Evolutionary conservation across 768 basidiomycete genomes (phyloP).

Genomic region (Lactifluus echinatus): DNA sequence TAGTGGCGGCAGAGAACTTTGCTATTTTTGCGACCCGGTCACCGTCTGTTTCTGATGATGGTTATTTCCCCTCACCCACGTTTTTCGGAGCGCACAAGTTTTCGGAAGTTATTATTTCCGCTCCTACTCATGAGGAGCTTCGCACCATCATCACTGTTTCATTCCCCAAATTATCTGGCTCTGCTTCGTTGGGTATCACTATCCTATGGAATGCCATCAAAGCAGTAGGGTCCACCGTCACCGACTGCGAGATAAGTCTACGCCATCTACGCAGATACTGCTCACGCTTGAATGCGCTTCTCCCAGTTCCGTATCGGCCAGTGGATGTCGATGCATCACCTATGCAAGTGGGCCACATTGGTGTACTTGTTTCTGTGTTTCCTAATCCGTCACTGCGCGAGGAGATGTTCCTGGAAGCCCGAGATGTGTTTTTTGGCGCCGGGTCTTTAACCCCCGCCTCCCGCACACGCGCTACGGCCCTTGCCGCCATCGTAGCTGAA

Average conservation of each 20-base stretch:
- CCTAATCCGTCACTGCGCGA: constrained; percentile 73
- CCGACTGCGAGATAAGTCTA: constrained; percentile 57
- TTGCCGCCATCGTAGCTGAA: constrained; percentile 48
- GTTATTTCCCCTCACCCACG: constrained; percentile 43
- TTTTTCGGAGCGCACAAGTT: constrained; percentile 89
- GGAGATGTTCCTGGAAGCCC: constrained; percentile 80
- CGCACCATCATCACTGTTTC: constrained; percentile 55
- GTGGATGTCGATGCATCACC: constrained; percentile 32
- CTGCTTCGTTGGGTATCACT: constrained; percentile 44
- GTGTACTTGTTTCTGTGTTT: constrained; percentile 41
- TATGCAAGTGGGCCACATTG: constrained; percentile 23
- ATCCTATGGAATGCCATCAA: constrained; percentile 60
- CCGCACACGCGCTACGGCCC: constrained; percentile 38
- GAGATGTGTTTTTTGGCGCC: constrained; percentile 87
- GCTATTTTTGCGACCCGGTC: constrained; percentile 87
- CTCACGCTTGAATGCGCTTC: constrained; percentile 51
- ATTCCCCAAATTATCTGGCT: constrained; percentile 53
- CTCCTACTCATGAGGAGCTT: constrained; percentile 62
- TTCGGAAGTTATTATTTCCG: constrained; percentile 51
- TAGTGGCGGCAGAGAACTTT: constrained; percentile 73
- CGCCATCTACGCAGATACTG: constrained; percentile 83
- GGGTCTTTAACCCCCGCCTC: constrained; percentile 45
- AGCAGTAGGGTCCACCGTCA: constrained; percentile 40
- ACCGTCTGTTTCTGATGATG: constrained; percentile 37
- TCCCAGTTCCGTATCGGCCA: constrained; percentile 41